Conservation (phyloP, 2,329 filamentous ascomycete species). For the Cyclaneusma minus region DNA sequence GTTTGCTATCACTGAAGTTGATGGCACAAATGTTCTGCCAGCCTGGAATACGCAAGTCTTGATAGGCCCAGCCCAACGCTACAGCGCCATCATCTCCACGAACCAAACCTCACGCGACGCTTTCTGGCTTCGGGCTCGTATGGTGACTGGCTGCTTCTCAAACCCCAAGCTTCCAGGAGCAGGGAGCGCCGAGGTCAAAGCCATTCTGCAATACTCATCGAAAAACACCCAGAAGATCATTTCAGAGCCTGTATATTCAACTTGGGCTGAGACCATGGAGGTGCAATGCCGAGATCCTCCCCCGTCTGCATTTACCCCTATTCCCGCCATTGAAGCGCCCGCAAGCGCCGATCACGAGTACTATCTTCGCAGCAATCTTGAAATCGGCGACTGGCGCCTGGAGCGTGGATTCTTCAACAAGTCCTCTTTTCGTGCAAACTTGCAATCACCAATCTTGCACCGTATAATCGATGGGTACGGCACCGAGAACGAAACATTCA, state of each 20-base stretch:
- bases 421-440: conserved; percentile 34
- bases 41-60: conserved; percentile 43
- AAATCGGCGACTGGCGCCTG: conserved; percentile 41
- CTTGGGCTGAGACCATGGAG: conserved; percentile 26
- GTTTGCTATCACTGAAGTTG: conserved; percentile 52
- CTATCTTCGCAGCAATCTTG: conserved; percentile 40
- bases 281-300: conserved; percentile 19
- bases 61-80: conserved; percentile 55
- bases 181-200: conserved; percentile 29
- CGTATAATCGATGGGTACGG: conserved; percentile 30
- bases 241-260: conserved; percentile 6
- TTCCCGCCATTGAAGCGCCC: conserved; percentile 26
- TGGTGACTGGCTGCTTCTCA: conserved; percentile 44
- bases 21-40: conserved; percentile 51
- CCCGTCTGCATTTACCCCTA: conserved; percentile 27
- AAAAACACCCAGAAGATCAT: conserved; percentile 6
- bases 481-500: conserved; percentile 28
- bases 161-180: conserved; percentile 28
- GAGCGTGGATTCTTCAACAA: conserved; percentile 42
- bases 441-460: conserved; percentile 31
- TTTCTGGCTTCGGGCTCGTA: conserved; percentile 50
- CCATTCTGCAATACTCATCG: conserved; percentile 29
- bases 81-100: conserved; percentile 48
- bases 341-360: conserved; percentile 32
- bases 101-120: conserved; percentile 35